Evolutionary conservation across 805 yeast genomes (phyloP).

Genomic region (Kuraishia borneana): DNA sequence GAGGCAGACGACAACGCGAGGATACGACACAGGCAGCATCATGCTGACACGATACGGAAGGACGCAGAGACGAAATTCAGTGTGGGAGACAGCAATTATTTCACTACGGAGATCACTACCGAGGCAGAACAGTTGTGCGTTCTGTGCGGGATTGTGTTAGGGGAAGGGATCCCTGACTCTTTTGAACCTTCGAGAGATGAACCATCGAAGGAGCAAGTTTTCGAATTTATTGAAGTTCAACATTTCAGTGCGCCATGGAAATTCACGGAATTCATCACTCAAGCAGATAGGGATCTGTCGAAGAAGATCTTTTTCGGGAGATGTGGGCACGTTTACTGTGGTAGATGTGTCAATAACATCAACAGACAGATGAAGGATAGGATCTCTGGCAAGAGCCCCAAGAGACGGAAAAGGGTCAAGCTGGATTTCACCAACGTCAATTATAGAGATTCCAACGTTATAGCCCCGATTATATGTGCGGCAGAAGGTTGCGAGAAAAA

Average conservation of each 20-base stretch:
- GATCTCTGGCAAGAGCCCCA: slow-evolving; percentile 9
- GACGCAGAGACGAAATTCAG: slow-evolving; percentile 7
- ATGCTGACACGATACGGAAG: slow-evolving; percentile 11
- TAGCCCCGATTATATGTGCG: slow-evolving; percentile 51
- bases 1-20: slow-evolving; percentile 16
- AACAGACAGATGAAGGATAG: slow-evolving; percentile 20
- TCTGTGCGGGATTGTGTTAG: slow-evolving; percentile 63
- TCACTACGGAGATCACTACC: slow-evolving; percentile 17
- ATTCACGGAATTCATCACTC: slow-evolving; percentile 34
- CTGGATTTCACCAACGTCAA: slow-evolving; percentile 3
- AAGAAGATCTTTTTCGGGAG: slow-evolving; percentile 51
- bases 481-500: slow-evolving; percentile 34
- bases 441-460: slow-evolving; percentile 25
- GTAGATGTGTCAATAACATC: slow-evolving; percentile 68
- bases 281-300: slow-evolving; percentile 48
- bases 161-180: slow-evolving; percentile 56
- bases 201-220: slow-evolving; percentile 13
- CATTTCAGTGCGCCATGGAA: slow-evolving; percentile 58
- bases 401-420: slow-evolving; percentile 11
- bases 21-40: slow-evolving; percentile 8
- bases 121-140: slow-evolving; percentile 41
- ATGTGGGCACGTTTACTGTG: slow-evolving; percentile 86
- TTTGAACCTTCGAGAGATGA: slow-evolving; percentile 19
- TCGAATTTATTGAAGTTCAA: slow-evolving; percentile 14
- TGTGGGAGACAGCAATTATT: slow-evolving; percentile 7